Conservation (phyloP, 495 filamentous ascomycete genomes). For the Podospora anserina region DNA sequence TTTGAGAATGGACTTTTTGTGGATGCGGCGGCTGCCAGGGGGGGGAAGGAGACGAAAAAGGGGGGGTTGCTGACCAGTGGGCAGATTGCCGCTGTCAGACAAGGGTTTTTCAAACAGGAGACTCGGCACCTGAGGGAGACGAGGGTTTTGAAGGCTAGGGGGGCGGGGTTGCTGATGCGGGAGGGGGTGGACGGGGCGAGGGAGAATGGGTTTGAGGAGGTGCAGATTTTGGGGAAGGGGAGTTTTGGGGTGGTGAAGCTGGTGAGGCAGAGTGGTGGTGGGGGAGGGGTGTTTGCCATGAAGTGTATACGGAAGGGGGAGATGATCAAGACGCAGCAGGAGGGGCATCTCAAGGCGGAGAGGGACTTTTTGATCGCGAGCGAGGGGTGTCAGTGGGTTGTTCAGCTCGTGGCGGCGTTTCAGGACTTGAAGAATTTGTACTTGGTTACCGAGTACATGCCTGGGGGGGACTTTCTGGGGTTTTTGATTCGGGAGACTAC, state of each 20-base stretch:
- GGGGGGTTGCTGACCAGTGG: constrained; percentile 45
- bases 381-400: constrained; percentile 76
- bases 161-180: constrained; percentile 40
- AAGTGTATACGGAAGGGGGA: constrained; percentile 91
- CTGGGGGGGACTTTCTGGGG: constrained; percentile 89
- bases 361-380: constrained; percentile 86
- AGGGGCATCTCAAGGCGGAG: constrained; percentile 88
- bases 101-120: constrained; percentile 62
- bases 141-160: constrained; percentile 63
- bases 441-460: constrained; percentile 96
- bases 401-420: constrained; percentile 83
- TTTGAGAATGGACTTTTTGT: constrained; percentile 59
- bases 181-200: constrained; percentile 15
- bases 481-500: constrained; percentile 78
- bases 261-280: constrained; percentile 61
- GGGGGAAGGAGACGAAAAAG: constrained; percentile 24
- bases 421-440: constrained; percentile 82
- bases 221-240: constrained; percentile 88
- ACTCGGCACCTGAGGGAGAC: constrained; percentile 71
- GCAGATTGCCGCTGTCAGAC: constrained; percentile 52
- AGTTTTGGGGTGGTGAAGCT: constrained; percentile 91
- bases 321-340: constrained; percentile 86
- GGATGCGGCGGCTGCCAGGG: constrained; percentile 29
- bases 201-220: constrained; percentile 64
- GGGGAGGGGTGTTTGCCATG: constrained; percentile 79